Base-by-base conservation (phyloP, 1,139 yeast genomes). In the Lodderomyces orthopsilosis region DNA sequence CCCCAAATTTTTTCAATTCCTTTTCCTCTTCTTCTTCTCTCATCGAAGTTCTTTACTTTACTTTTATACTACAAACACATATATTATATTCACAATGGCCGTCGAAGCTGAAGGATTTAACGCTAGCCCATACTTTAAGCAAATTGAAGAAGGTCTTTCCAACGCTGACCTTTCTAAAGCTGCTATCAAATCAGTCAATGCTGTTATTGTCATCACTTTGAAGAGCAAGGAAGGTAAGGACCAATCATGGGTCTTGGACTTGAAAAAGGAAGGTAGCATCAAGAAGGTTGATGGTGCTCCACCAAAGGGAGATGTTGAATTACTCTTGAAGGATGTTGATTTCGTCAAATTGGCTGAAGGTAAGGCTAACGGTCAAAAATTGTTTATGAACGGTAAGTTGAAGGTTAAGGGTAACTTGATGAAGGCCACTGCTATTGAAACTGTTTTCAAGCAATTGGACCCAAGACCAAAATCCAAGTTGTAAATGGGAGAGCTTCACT, bases 361-460 rank as follows among this genome's bases (percentile, higher is more conserved):
- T 54, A 84, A 85, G 71, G 83, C 89, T 51, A 84, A 83, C 62
- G 90, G 95, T 46, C 95, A 87, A 66, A 84, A 83, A 70, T 76
- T 88, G 59, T 87, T 86, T 68, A 80, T 87, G 86, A 72, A 79
- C 58, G 95, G 95, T 45, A 85, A 84, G 66, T 77, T 87, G 65
- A 87, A 87, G 76, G 83, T 87, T 53, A 85, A 82, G 74, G 95
- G 95, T 57, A 86, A 87, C 70, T 84, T 87, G 71, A 85, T 85
- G 91, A 87, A 88, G 75, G 95, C 95, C 48, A 81, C 91, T 45
- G 77, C 82, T 48, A 79, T 86, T 51, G 95, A 87, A 67, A 67
- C 77, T 40, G 82, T 87, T 41, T 77, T 87, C 68, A 84, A 84
- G 73, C 66, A 78, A 44, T 77, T 85, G 44, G 82, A 76, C 56